Conservation (phyloP, 345 rosid species). For the Mallotus nudiflorus region DNA sequence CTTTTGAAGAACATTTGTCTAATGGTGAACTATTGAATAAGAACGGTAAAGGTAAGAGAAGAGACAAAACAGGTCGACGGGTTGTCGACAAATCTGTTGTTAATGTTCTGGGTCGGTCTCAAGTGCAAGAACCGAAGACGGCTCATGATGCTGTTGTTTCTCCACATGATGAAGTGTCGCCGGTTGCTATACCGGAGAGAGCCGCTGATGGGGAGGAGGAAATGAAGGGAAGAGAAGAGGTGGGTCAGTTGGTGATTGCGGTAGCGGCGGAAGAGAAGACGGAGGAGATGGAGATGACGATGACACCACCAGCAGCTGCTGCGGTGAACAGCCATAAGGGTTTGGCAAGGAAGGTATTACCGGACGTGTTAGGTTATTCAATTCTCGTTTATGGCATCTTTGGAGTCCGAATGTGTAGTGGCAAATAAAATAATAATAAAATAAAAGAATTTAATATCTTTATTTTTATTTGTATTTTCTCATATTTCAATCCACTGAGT, state of each 20-base stretch:
- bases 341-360: slow-evolving; percentile 84
- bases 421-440: neutral
- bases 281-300: slow-evolving; percentile 7
- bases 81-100: slow-evolving; percentile 10
- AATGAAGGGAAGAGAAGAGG: neutral
- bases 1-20: slow-evolving; percentile 70
- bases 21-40: slow-evolving; percentile 46
- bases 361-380: slow-evolving; percentile 86
- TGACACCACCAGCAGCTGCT: slow-evolving; percentile 25
- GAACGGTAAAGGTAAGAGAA: slow-evolving; percentile 38
- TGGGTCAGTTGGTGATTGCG: too few relatives aligned
- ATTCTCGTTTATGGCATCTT: slow-evolving; percentile 90
- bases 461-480: neutral
- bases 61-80: slow-evolving; percentile 45
- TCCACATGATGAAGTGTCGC: neutral
- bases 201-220: slow-evolving; percentile 3
- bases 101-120: slow-evolving; percentile 3
- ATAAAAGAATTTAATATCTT: neutral
- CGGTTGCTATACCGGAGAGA: neutral
- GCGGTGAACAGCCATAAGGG: slow-evolving; percentile 52
- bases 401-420: slow-evolving; percentile 79
- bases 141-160: neutral
- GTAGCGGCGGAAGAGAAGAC: slow-evolving; percentile 9
- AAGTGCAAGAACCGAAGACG: neutral
- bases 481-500: neutral